Evolutionary conservation across 352 stramenopile genomes (phyloP).

Genomic region (Pythium rhizo-oryzae): DNA sequence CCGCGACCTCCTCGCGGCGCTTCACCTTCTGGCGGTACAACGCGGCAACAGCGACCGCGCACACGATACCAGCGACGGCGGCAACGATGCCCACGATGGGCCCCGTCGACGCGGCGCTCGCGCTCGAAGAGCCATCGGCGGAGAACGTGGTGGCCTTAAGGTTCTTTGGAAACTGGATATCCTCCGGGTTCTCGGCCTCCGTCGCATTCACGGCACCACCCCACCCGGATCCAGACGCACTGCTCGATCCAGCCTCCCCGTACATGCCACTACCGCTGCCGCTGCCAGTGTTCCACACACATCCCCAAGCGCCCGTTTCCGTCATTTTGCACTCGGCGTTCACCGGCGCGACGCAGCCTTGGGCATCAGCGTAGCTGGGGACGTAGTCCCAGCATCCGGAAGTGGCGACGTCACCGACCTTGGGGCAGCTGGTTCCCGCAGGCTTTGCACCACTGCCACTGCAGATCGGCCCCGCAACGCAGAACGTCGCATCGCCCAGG

Average conservation of each 20-base stretch:
- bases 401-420: slow-evolving; percentile 54
- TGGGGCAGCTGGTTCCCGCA: slow-evolving; percentile 48
- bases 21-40: background rate
- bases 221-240: background rate
- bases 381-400: slow-evolving; percentile 57
- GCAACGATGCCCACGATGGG: slow-evolving; percentile 4
- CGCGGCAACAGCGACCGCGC: background rate
- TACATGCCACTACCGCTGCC: slow-evolving; percentile 13
- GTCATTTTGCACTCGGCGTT: slow-evolving; percentile 56
- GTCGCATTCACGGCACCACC: background rate
- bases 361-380: slow-evolving; percentile 44
- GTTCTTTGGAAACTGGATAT: slow-evolving; percentile 11
- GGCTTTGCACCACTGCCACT: slow-evolving; percentile 43
- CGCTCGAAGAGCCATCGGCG: background rate
- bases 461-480: slow-evolving; percentile 63
- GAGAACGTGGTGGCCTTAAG: background rate
- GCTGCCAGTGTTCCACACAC: slow-evolving; percentile 35
- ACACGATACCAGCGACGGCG: slow-evolving; percentile 6
- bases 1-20: background rate
- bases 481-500: slow-evolving; percentile 71
- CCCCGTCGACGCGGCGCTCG: background rate
- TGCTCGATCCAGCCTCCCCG: slow-evolving; percentile 5
- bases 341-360: slow-evolving; percentile 49
- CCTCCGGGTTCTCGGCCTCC: background rate
- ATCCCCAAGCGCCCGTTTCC: slow-evolving; percentile 67